Base-by-base conservation (phyloP, 768 basidiomycete species). In the Leccinum broughii region DNA sequence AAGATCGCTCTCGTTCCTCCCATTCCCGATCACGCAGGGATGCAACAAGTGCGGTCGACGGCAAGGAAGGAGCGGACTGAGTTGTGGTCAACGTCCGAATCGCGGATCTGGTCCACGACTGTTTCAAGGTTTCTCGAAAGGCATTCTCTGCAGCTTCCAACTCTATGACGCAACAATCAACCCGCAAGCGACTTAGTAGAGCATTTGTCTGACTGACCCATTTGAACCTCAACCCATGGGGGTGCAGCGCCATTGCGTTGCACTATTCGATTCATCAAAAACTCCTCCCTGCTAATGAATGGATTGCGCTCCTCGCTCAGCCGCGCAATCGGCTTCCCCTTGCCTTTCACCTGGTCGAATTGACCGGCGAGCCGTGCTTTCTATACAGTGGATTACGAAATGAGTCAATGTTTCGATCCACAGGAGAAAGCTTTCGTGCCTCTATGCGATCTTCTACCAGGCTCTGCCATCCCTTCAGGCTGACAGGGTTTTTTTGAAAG, bases 141-240 rank as follows among this genome's bases (percentile, higher is more conserved):
- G 82, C 76, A 6, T 68, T 68, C 1, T 88, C 72, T 1, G 89
- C 80, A 1, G 74, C 71, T 41, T 94, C 92, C 22, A 94, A 80
- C 62, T 91, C 90, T 89, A 55, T 7, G 28, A 4, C 24, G 34
- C 39, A 58, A 28, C n/a, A 48, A 57, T 62, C 14, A 65, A 34
- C 26, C n/a, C 34, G 26, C n/a, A 26, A 24, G 39, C 26, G 41
- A 62, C 54, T n/a, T 22, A 20, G 11, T 11, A 13, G 44, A 15
- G 48, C 22, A 37, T n/a, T 30, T 13, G 9, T 22, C 71, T 26
- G n/a, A 46, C 82, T 51, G 62, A 85, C 88, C 88, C 58, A 79
- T 77, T 72, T 93, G 92, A 35, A 92, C 67, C 74, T 94, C 92
- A 1, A 94, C 86, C 92, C 93, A 95, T 4, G 90, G 88, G 32